Evolutionary conservation across 495 filamentous ascomycete species (phyloP), one percentile per base, ranked within the genome.

Genomic region (Chlorociboria aeruginascens): DNA sequence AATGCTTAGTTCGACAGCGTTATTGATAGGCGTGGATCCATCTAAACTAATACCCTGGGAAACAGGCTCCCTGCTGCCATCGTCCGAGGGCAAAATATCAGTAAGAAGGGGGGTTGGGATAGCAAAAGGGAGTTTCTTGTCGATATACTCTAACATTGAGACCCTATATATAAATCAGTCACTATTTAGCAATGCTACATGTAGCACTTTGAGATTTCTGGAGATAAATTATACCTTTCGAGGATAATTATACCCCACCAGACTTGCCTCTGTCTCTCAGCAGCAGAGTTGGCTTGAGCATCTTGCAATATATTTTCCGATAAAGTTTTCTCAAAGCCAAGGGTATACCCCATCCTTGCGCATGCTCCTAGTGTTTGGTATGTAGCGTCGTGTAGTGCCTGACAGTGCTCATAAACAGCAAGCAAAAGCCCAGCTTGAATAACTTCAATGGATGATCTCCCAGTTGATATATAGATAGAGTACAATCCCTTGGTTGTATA

Each of bases 221-320:
- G 34, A 6, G 11, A 1, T 1, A 3, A 25, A 13, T 3, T 11
- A 7, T 11, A 45, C 42, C 42, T 45, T 32, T 45, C 42, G 28
- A 45, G 42, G 8, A 45, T 45, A 29, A 45, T 29, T n/a, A 45
- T 45, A 10, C 42, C 14, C 42, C 42, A 45, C 42, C 42, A 45
- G 10, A 45, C 12, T 12, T 17, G 30, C 32, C 30, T 9, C 12
- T 45, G 14, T 12, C 12, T 45, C 8, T 32, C 11, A n/a, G 12
- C 17, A 1, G 10, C 25, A 30, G 9, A 14, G 25, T 45, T n/a
- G 4, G 8, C 17, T 32, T 11, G 10, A n/a, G 14, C 12, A 11
- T 32, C 20, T 11, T 2, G 12, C n/a, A 25, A 11, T 12, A 25
- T n/a, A n/a, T 45, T 17, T 1, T 32, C 3, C 25, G 17, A 32